phyloP scores from a whole-genome alignment of 805 yeast species.

The Cyberlindnera sargentensis region DNA sequence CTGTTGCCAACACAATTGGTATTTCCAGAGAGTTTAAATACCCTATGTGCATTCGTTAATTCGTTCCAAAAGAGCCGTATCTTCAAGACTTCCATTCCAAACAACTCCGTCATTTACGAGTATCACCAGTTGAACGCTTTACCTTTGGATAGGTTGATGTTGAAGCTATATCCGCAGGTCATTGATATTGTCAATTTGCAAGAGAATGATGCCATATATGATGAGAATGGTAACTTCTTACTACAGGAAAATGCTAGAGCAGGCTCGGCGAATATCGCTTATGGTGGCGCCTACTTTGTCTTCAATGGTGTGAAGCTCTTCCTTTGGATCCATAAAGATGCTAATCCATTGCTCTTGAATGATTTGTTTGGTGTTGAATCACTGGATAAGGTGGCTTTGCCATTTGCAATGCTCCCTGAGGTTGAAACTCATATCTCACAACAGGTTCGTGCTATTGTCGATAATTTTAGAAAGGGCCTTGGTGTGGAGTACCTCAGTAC shows the following conservation, averaged over 20 bases:
- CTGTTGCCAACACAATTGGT: slow-evolving; percentile 57
- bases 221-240: slow-evolving; percentile 35
- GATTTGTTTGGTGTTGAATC: slow-evolving; percentile 68
- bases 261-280: slow-evolving; percentile 33
- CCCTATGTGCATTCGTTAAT: slow-evolving; percentile 60
- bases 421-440: slow-evolving; percentile 60
- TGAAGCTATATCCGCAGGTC: slow-evolving; percentile 74
- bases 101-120: slow-evolving; percentile 59
- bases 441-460: slow-evolving; percentile 59
- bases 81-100: slow-evolving; percentile 37
- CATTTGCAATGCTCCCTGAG: slow-evolving; percentile 53
- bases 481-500: slow-evolving; percentile 39
- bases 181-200: slow-evolving; percentile 61
- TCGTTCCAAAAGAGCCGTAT: slow-evolving; percentile 65
- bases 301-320: slow-evolving; percentile 58
- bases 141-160: slow-evolving; percentile 50
- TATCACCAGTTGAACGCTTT: slow-evolving; percentile 43
- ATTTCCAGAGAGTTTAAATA: slow-evolving; percentile 73
- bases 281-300: slow-evolving; percentile 72
- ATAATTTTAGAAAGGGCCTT: slow-evolving; percentile 41
- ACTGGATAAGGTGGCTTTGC: slow-evolving; percentile 19
- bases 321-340: slow-evolving; percentile 65
- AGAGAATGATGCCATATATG: slow-evolving; percentile 49
- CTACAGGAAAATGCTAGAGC: slow-evolving; percentile 45
- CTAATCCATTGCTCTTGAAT: slow-evolving; percentile 55